A percentile compares a stretch with the other conserved stretches of the same genome.
These are phyloP conservation scores for Beauveria sp. DNA, from an alignment of 2,329 filamentous ascomycete genomes.

Conservation along the genomic window DNA sequence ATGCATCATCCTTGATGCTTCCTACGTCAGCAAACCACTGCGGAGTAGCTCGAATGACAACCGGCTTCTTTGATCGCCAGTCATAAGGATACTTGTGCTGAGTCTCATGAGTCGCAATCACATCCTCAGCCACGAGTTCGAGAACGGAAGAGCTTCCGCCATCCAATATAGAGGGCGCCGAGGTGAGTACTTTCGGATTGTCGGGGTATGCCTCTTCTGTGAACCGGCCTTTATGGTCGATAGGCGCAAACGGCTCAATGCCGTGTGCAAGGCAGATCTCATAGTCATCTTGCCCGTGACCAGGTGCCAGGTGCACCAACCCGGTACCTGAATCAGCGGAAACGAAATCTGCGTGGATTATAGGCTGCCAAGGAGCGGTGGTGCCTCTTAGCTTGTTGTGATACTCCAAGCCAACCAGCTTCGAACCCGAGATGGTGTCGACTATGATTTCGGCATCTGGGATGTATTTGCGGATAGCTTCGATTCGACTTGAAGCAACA, in stretches of 20 bases:
- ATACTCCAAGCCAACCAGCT: slow-evolving; percentile 61
- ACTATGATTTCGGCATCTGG: slow-evolving; percentile 47
- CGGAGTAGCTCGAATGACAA: slow-evolving; percentile 85
- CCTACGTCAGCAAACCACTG: slow-evolving; percentile 97
- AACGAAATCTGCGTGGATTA: slow-evolving; percentile 84
- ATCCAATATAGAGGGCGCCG: slow-evolving; percentile 62
- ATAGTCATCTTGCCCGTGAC: slow-evolving; percentile 96
- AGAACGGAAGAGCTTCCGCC: slow-evolving; percentile 65
- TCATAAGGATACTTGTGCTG: slow-evolving; percentile 96
- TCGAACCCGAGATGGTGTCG: slow-evolving; percentile 52
- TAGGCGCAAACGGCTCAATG: slow-evolving; percentile 71
- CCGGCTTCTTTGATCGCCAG: slow-evolving; percentile 89
- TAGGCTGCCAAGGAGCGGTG: slow-evolving; percentile 50
- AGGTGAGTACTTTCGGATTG: slow-evolving; percentile 54
- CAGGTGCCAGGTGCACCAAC: slow-evolving; percentile 88
- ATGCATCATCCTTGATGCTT: slow-evolving; percentile 66
- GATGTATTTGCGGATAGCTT: slow-evolving; percentile 43
- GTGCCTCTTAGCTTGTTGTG: slow-evolving; percentile 59
- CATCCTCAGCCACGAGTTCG: slow-evolving; percentile 54
- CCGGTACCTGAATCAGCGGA: slow-evolving; percentile 86
- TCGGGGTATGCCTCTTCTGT: slow-evolving; percentile 71
- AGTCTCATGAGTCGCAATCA: slow-evolving; percentile 65
- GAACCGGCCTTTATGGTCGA: slow-evolving; percentile 75
- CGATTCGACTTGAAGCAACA: slow-evolving; percentile 63
- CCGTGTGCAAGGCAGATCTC: slow-evolving; percentile 64